phyloP scores from a whole-genome alignment of 768 basidiomycete genomes.

The Boletus tomentosulus region DNA sequence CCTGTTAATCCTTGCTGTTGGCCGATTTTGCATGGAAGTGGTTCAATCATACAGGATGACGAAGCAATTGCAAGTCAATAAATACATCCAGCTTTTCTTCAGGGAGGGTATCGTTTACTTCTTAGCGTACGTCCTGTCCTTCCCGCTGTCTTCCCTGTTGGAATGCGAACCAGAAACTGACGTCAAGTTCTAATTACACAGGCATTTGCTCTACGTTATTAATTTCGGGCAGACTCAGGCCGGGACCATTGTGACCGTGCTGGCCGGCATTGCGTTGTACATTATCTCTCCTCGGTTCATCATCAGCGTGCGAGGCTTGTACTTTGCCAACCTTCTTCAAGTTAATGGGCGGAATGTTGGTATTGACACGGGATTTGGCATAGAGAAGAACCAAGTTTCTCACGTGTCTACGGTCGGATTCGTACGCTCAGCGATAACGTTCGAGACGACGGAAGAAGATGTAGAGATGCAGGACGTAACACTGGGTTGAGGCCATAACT shows the following conservation, averaged over 20 bases:
- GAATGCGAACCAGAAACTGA: background rate
- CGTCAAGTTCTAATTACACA: background rate
- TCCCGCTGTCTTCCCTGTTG: background rate
- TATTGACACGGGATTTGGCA: conserved; percentile 16
- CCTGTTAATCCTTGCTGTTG: conserved; percentile 6
- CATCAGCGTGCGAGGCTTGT: conserved; percentile 13
- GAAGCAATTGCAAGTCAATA: conserved; percentile 8
- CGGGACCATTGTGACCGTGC: background rate
- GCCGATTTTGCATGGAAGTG: conserved; percentile 4
- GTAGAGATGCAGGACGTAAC: conserved; percentile 7
- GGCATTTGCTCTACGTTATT: conserved; percentile 13
- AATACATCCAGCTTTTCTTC: conserved; percentile 11
- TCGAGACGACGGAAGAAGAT: background rate
- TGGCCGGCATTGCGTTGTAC: conserved; percentile 1
- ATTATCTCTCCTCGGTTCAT: conserved; percentile 18
- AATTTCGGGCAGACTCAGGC: background rate
- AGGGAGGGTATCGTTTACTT: conserved; percentile 19
- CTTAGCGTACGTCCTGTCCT: conserved; percentile 9
- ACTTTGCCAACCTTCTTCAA: background rate
- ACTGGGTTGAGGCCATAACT: background rate
- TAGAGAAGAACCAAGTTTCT: background rate
- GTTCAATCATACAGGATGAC: conserved; percentile 9
- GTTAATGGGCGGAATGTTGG: background rate
- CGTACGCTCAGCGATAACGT: too few species aligned
- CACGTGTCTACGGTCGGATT: background rate